Conservation (phyloP, 2,329 filamentous ascomycete genomes). For the Talaromyces sp. region DNA sequence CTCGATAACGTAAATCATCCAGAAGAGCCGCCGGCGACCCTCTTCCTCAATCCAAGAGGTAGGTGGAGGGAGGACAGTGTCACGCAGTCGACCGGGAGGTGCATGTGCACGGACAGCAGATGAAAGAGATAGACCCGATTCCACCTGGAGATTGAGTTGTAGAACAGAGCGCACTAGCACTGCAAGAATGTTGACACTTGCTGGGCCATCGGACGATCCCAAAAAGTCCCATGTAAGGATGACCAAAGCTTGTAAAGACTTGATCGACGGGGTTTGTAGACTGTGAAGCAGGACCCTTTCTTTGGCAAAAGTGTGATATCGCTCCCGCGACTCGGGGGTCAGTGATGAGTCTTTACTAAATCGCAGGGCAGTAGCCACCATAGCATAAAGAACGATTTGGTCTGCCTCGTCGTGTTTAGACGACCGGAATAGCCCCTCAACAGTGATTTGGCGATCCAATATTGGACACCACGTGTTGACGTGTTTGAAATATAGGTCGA, state of each 20-base stretch:
- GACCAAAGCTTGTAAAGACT: constrained; percentile 77
- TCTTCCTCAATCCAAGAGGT: constrained; percentile 87
- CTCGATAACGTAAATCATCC: constrained; percentile 90
- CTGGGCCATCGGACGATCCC: constrained; percentile 81
- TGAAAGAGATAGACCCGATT: constrained; percentile 72
- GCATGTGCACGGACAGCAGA: constrained; percentile 79
- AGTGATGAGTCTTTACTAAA: constrained; percentile 74
- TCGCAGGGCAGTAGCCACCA: constrained; percentile 79
- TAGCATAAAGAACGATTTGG: constrained; percentile 75
- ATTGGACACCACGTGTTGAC: constrained; percentile 85
- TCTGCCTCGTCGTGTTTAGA: constrained; percentile 73
- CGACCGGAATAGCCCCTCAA: constrained; percentile 76
- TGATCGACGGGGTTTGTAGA: constrained; percentile 83
- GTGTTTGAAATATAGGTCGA: constrained; percentile 73
- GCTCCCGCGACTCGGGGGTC: constrained; percentile 64
- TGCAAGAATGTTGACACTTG: constrained; percentile 86
- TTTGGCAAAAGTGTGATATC: constrained; percentile 76
- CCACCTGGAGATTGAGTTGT: constrained; percentile 77
- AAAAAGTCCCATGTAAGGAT: constrained; percentile 81
- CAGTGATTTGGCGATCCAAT: constrained; percentile 71
- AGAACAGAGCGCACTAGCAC: constrained; percentile 83
- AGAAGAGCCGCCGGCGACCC: constrained; percentile 75
- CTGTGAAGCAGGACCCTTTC: constrained; percentile 82
- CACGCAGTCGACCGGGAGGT: constrained; percentile 69
- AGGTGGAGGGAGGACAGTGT: constrained; percentile 63